Percentiles rank a stretch among this genome's conserved stretches.
These are phyloP conservation scores for Nakaseomyces kungkrabaensis DNA, from an alignment of 1,139 yeast species.

Conservation along the genomic window DNA sequence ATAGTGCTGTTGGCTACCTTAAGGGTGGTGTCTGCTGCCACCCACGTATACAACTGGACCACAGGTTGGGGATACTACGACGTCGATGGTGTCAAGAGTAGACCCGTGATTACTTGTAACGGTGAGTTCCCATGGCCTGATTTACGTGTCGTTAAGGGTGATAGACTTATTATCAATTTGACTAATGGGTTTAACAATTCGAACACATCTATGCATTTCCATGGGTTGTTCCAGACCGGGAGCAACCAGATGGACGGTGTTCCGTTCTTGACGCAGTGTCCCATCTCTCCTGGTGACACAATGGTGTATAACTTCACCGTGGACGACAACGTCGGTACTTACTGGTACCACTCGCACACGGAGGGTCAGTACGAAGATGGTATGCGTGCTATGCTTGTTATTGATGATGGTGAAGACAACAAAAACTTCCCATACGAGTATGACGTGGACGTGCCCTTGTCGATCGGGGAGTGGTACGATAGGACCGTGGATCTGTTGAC, in stretches of 20 bases:
- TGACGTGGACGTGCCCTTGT: constrained; percentile 65
- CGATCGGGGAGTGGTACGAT: constrained; percentile 83
- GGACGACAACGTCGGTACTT: constrained; percentile 71
- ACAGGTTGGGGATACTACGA: constrained; percentile 62
- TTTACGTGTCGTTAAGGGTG: constrained; percentile 62
- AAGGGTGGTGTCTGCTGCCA: constrained; percentile 15
- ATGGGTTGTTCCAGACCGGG: constrained; percentile 78
- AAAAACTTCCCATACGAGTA: constrained; percentile 45
- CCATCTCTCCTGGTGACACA: constrained; percentile 64
- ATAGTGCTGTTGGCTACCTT: neutral
- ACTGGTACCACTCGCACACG: constrained; percentile 93
- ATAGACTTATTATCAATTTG: constrained; percentile 58
- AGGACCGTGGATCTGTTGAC: constrained; percentile 44
- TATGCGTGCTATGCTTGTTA: constrained; percentile 69
- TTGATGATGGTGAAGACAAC: constrained; percentile 38
- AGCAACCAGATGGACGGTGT: constrained; percentile 80
- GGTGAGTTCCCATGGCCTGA: constrained; percentile 81
- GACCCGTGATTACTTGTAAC: constrained; percentile 71
- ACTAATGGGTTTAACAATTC: constrained; percentile 57
- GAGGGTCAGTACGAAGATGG: constrained; percentile 87
- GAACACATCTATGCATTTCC: constrained; percentile 80
- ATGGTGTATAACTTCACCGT: constrained; percentile 75
- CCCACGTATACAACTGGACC: constrained; percentile 62
- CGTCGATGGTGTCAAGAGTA: constrained; percentile 62
- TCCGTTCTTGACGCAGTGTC: constrained; percentile 77